phyloP scores from a whole-genome alignment of 1,284 basidiomycete genomes.

The Heterobasidion occidentale region DNA sequence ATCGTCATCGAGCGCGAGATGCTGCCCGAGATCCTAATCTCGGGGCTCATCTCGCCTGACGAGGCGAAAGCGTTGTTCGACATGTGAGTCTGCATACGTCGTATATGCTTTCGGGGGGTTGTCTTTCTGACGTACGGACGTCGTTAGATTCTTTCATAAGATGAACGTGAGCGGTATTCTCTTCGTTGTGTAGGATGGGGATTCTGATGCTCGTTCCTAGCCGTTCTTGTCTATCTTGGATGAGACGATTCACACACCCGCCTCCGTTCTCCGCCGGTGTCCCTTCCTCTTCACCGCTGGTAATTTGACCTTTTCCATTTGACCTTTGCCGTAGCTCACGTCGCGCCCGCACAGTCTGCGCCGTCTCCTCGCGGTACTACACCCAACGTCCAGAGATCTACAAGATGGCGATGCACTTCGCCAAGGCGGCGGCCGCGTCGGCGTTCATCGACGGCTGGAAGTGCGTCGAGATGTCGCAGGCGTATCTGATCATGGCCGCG shows the following conservation, averaged over 20 bases:
- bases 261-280: slow-evolving; percentile 27
- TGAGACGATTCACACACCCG: slow-evolving; percentile 28
- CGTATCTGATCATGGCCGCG: slow-evolving; percentile 68
- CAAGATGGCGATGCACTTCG: slow-evolving; percentile 28
- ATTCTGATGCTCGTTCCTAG: slow-evolving; percentile 9
- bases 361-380: slow-evolving; percentile 29
- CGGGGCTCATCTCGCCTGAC: slow-evolving; percentile 32
- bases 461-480: slow-evolving; percentile 51
- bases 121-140: no score
- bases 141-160: slow-evolving; percentile 25
- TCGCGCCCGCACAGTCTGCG: slow-evolving; percentile 20
- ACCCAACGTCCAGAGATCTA: slow-evolving; percentile 25
- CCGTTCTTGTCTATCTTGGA: slow-evolving; percentile 27
- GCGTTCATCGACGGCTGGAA: slow-evolving; percentile 58
- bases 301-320: slow-evolving; percentile 12
- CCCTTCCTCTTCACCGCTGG: slow-evolving; percentile 32
- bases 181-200: background rate
- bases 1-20: slow-evolving; percentile 35
- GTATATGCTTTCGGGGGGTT: background rate
- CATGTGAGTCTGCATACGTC: slow-evolving; percentile 26
- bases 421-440: slow-evolving; percentile 24
- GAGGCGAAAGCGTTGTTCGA: slow-evolving; percentile 36
- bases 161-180: slow-evolving; percentile 20
- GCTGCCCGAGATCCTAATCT: slow-evolving; percentile 35
- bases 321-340: background rate